Percentiles rank a stretch among this genome's conserved stretches.
These are phyloP conservation scores for Rhodotorula sp. DNA, from an alignment of 1,284 basidiomycete species.

Conservation along the genomic window DNA sequence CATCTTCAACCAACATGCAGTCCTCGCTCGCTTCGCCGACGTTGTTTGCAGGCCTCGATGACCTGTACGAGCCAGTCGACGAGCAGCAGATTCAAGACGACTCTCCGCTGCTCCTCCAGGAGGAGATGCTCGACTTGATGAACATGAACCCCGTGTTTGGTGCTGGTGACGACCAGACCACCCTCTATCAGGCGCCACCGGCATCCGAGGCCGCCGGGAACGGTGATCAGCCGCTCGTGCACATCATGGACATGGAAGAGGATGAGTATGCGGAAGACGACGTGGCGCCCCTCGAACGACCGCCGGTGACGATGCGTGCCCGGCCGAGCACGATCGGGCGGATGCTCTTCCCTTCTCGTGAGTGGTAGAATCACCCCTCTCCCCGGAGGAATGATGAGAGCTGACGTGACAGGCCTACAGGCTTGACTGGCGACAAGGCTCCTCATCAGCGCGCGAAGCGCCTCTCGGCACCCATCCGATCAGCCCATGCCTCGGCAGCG, in stretches of 20 bases:
- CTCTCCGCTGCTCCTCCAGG: not conserved
- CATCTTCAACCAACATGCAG: not conserved
- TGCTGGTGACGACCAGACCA: too few relatives aligned
- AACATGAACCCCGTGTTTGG: not conserved
- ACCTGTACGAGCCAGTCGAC: not conserved
- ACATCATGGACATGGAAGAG: not conserved
- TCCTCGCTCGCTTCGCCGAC: not conserved
- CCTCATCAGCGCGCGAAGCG: too few relatives aligned
- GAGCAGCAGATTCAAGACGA: not conserved
- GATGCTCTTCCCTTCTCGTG: conserved; percentile 8
- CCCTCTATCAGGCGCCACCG: too few relatives aligned
- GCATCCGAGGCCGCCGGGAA: not conserved
- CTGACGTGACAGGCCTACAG: too few relatives aligned
- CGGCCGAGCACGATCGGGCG: conserved; percentile 12
- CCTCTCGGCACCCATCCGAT: too few relatives aligned
- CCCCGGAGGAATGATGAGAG: not conserved
- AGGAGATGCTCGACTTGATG: not conserved
- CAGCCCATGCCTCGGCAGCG: too few relatives aligned
- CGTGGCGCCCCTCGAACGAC: not conserved
- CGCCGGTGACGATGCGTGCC: not conserved
- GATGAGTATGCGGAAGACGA: not conserved
- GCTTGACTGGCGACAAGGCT: too few relatives aligned
- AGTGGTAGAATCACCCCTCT: not conserved
- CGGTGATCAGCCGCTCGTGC: not conserved
- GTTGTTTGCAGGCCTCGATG: not conserved